phyloP scores from a whole-genome alignment of 345 rosid genomes.

The Hibiscus syriacus region DNA sequence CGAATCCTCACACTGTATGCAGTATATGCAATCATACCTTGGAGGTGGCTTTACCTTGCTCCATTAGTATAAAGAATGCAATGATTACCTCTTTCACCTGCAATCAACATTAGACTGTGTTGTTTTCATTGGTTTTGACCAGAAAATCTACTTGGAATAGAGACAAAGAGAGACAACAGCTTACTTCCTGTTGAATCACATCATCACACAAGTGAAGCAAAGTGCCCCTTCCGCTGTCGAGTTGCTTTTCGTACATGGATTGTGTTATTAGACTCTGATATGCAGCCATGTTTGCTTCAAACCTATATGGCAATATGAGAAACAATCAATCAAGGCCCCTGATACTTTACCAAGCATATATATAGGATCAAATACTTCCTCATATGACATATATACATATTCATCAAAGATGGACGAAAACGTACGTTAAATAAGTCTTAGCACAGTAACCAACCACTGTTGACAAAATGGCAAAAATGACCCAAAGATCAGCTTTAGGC shows the following conservation, averaged over 20 bases:
- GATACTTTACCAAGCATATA: neutral
- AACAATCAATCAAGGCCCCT: conserved; percentile 8
- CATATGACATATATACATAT: neutral
- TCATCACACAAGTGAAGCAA: conserved; percentile 83
- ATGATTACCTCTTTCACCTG: conserved; percentile 89
- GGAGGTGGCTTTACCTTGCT: conserved; percentile 48
- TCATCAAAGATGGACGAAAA: conserved; percentile 11
- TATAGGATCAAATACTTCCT: neutral
- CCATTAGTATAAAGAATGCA: conserved; percentile 57
- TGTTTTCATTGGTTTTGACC: neutral
- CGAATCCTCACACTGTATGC: too few relatives aligned
- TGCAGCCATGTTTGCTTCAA: conserved; percentile 55
- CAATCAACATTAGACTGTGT: neutral
- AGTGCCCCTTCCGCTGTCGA: conserved; percentile 83
- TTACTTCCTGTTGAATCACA: conserved; percentile 59
- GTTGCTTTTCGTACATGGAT: conserved; percentile 47
- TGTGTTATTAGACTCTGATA: conserved; percentile 72
- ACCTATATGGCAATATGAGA: conserved; percentile 42
- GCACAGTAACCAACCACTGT: conserved; percentile 77
- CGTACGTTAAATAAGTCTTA: conserved; percentile 76
- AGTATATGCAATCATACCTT: conserved; percentile 31
- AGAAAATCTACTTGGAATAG: neutral
- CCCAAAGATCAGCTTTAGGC: conserved; percentile 86
- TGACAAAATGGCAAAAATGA: conserved; percentile 25
- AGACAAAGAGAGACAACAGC: neutral